Percentiles rank a stretch among this genome's conserved stretches.
Evolutionary conservation across 805 yeast genomes (phyloP).

Genomic region (Kluyveromyces dobzhanskii): DNA sequence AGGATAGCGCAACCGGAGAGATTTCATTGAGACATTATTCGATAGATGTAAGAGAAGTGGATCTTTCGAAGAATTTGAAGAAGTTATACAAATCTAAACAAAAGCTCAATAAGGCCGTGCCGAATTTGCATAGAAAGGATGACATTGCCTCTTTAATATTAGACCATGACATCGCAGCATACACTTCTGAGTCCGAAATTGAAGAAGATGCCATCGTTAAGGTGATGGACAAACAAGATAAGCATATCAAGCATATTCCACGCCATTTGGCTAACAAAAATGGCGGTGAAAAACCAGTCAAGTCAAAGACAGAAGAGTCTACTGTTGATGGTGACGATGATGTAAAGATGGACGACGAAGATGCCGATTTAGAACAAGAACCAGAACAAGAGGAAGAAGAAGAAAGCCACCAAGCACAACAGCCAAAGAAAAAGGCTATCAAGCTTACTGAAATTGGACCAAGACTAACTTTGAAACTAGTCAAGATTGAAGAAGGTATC

Average conservation of each 20-base stretch:
- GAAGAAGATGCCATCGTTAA: constrained; percentile 85
- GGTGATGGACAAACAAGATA: constrained; percentile 30
- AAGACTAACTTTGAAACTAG: constrained; percentile 61
- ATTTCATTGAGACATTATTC: constrained; percentile 86
- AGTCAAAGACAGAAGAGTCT: no score
- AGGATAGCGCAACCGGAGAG: constrained; percentile 57
- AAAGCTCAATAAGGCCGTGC: constrained; percentile 54
- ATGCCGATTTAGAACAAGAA: no score
- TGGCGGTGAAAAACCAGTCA: constrained; percentile 10
- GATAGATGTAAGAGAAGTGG: constrained; percentile 79
- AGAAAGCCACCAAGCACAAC: constrained; percentile 21
- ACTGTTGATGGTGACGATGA: constrained; percentile 10
- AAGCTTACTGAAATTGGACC: constrained; percentile 93
- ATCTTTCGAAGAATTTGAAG: constrained; percentile 64
- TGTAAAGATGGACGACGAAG: constrained; percentile 16
- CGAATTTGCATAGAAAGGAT: constrained; percentile 54
- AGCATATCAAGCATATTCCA: constrained; percentile 13
- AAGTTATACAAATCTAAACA: constrained; percentile 56
- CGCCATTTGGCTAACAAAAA: constrained; percentile 14
- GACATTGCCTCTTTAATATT: constrained; percentile 80
- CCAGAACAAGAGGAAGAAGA: constrained; percentile 11
- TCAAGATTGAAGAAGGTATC: constrained; percentile 87
- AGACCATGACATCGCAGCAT: constrained; percentile 69
- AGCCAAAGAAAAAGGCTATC: constrained; percentile 65
- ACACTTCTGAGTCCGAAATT: constrained; percentile 86